phyloP scores from a whole-genome alignment of 345 rosid genomes.

The Brassica cretica region DNA sequence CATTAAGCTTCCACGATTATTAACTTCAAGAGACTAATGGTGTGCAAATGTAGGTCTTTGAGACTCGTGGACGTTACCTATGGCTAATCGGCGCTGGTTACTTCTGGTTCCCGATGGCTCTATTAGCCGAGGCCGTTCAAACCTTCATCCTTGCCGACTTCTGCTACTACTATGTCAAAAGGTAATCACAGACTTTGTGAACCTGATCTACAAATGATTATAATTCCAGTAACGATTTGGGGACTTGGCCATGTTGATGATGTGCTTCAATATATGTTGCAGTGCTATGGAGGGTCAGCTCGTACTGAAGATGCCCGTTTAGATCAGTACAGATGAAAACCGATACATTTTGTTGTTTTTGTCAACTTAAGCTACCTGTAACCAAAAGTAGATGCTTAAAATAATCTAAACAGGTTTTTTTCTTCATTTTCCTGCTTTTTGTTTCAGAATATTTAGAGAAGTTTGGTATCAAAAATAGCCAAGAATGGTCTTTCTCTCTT shows the following conservation, averaged over 20 bases:
- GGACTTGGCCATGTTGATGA: slow-evolving; percentile 17
- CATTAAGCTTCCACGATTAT: neutral
- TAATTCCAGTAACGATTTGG: neutral
- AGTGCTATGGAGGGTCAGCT: slow-evolving; percentile 51
- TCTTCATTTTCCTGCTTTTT: neutral
- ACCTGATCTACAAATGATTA: neutral
- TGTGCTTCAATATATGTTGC: slow-evolving; percentile 21
- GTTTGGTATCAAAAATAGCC: slow-evolving; percentile 12
- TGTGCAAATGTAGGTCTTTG: slow-evolving; percentile 46
- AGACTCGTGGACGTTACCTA: slow-evolving; percentile 53
- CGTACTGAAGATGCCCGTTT: slow-evolving; percentile 45
- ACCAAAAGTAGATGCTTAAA: slow-evolving; percentile 31
- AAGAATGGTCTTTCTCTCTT: neutral
- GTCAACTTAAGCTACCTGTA: slow-evolving; percentile 6
- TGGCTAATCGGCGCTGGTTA: slow-evolving; percentile 54
- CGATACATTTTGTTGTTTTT: slow-evolving; percentile 11
- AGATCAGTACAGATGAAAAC: slow-evolving; percentile 17
- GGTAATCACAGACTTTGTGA: slow-evolving; percentile 41
- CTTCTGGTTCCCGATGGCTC: slow-evolving; percentile 64
- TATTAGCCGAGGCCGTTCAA: slow-evolving; percentile 69
- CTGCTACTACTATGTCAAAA: slow-evolving; percentile 78
- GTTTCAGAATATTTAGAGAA: slow-evolving; percentile 18
- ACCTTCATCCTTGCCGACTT: slow-evolving; percentile 87
- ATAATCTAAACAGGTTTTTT: slow-evolving; percentile 22
- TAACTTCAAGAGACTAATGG: neutral